Percentiles rank a stretch among this genome's conserved stretches.
Evolutionary conservation across 148 eudicot genomes (phyloP).

Genomic region (Heliamphora exappendiculata): DNA sequence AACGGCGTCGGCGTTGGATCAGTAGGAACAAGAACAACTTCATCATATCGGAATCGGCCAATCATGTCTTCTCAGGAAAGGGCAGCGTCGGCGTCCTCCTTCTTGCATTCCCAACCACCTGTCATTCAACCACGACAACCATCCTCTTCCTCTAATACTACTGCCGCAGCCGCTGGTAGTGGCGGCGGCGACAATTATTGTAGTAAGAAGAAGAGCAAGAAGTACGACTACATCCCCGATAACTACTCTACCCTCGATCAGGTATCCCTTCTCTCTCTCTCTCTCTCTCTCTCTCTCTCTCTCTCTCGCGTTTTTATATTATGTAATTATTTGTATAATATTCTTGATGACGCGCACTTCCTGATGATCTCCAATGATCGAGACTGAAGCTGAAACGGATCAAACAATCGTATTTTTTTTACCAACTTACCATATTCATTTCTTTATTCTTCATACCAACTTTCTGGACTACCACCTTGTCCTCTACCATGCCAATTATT

Average conservation of each 20-base stretch:
- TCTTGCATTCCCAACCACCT: background rate
- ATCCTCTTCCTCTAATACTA: background rate
- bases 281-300: background rate
- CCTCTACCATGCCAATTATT: too few species aligned
- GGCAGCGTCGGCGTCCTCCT: background rate
- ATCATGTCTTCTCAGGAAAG: constrained; percentile 1
- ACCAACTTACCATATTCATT: too few species aligned
- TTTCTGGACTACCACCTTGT: too few species aligned
- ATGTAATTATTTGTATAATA: background rate
- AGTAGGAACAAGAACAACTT: background rate
- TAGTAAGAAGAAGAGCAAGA: background rate
- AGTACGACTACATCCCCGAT: constrained; percentile 4
- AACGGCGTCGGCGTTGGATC: background rate
- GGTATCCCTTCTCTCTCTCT: background rate
- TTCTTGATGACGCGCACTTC: too few species aligned
- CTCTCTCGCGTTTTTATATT: background rate
- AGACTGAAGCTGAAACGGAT: too few species aligned
- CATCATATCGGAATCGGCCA: background rate
- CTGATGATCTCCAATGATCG: too few species aligned
- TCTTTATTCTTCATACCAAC: too few species aligned
- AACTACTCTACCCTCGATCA: constrained; percentile 7
- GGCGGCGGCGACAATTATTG: background rate
- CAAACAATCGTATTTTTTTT: too few species aligned
- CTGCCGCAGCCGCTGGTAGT: background rate
- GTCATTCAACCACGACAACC: background rate